Conservation (phyloP, 306 rosid species). For the Vigna hirtella region DNA sequence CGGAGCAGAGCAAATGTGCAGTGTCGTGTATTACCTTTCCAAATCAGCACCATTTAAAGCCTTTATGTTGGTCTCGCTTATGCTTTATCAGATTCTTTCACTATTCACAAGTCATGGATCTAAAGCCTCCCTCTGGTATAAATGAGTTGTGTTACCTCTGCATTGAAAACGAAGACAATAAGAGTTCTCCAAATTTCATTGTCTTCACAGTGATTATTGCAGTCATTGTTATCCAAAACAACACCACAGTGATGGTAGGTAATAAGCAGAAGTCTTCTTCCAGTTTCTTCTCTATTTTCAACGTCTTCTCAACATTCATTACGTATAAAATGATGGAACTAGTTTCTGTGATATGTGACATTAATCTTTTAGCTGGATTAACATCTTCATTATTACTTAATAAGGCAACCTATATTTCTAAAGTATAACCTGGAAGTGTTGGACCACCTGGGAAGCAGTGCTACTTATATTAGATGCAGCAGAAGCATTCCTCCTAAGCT, state of each 20-base stretch:
- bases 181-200: background rate
- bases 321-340: too few species aligned
- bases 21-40: slow-evolving; percentile 21
- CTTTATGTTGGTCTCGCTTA: slow-evolving; percentile 33
- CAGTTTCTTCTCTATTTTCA: slow-evolving; percentile 62
- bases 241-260: slow-evolving; percentile 38
- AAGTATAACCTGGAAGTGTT: slow-evolving; percentile 63
- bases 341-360: background rate
- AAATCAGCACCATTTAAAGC: slow-evolving; percentile 35
- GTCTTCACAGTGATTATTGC: background rate
- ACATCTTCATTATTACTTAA: background rate
- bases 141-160: background rate
- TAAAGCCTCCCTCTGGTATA: slow-evolving; percentile 22
- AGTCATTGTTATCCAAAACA: background rate
- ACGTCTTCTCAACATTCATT: slow-evolving; percentile 41
- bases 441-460: slow-evolving; percentile 57
- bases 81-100: slow-evolving; percentile 38
- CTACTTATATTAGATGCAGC: slow-evolving; percentile 72
- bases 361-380: background rate
- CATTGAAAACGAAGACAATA: slow-evolving; percentile 32
- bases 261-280: slow-evolving; percentile 52
- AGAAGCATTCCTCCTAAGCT: slow-evolving; percentile 68
- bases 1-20: slow-evolving; percentile 48
- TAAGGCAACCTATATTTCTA: slow-evolving; percentile 2
- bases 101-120: background rate